phyloP scores from a whole-genome alignment of 2,329 filamentous ascomycete genomes.

The Pezicula carpinea region DNA sequence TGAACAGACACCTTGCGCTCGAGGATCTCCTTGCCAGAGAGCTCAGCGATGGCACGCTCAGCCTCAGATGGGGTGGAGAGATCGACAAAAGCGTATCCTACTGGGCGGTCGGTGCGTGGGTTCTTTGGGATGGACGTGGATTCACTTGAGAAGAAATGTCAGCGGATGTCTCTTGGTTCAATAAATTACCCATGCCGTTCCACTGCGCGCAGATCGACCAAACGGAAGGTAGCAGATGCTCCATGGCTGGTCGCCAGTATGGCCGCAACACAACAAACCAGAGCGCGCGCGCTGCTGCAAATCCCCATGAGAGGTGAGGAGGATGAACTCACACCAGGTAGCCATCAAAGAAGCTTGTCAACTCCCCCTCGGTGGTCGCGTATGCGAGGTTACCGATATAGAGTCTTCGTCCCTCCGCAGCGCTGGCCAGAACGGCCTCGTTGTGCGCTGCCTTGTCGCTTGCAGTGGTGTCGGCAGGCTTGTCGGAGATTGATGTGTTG shows the following conservation, averaged over 20 bases:
- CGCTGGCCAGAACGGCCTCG: constrained; percentile 92
- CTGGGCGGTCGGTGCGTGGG: constrained; percentile 95
- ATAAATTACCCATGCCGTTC: not conserved
- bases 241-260: not conserved
- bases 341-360: constrained; percentile 99
- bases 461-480: constrained; percentile 51
- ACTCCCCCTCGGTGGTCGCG: constrained; percentile 99
- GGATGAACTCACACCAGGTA: constrained; percentile 86
- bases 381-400: constrained; percentile 99
- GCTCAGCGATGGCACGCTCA: constrained; percentile 89
- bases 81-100: constrained; percentile 98
- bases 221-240: not conserved
- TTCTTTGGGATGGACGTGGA: constrained; percentile 99
- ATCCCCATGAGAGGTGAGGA: not conserved
- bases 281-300: not conserved
- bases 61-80: constrained; percentile 92
- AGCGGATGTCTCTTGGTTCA: constrained; percentile 20
- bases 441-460: constrained; percentile 60
- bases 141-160: constrained; percentile 59
- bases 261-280: not conserved
- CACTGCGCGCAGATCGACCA: not conserved
- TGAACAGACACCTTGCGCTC: constrained; percentile 99
- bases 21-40: constrained; percentile 95
- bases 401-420: constrained; percentile 96
- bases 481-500: constrained; percentile 58